A percentile compares a stretch with the other conserved stretches of the same genome.
Conservation (phyloP, 2,329 filamentous ascomycete genomes). For the Trematosphaeria pertusa region DNA sequence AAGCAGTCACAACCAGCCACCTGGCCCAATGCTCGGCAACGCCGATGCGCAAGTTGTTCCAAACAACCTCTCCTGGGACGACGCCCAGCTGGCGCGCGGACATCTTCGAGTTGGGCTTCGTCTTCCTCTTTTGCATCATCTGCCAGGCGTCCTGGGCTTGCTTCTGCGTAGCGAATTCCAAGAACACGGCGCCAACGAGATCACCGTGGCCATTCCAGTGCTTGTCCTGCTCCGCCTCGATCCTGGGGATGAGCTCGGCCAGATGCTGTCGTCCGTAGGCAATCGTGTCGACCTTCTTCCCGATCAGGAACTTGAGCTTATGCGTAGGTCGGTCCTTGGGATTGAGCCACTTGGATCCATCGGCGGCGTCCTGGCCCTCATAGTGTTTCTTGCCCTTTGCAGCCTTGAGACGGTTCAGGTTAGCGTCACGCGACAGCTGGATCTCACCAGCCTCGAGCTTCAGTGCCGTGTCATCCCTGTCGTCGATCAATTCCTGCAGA, state of each 20-base stretch:
- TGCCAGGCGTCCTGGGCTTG: slow-evolving; percentile 87
- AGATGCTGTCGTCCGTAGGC: slow-evolving; percentile 81
- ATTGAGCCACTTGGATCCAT: slow-evolving; percentile 52
- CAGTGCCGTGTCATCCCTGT: slow-evolving; percentile 51
- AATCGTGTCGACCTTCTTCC: slow-evolving; percentile 71
- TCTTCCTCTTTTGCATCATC: slow-evolving; percentile 55
- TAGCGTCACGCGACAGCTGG: slow-evolving; percentile 59
- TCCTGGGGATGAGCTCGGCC: slow-evolving; percentile 73
- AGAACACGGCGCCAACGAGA: slow-evolving; percentile 78
- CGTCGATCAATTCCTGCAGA: slow-evolving; percentile 52
- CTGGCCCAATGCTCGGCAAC: slow-evolving; percentile 38
- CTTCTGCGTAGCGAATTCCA: slow-evolving; percentile 83
- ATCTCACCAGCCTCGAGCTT: slow-evolving; percentile 55
- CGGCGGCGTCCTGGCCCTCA: slow-evolving; percentile 48
- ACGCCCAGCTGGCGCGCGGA: slow-evolving; percentile 53
- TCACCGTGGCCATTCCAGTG: slow-evolving; percentile 72
- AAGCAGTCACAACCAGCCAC: slow-evolving; percentile 44
- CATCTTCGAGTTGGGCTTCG: slow-evolving; percentile 44
- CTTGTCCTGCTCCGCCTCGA: slow-evolving; percentile 70
- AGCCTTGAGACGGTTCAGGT: slow-evolving; percentile 71
- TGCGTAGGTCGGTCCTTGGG: slow-evolving; percentile 51
- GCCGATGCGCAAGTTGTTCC: slow-evolving; percentile 53
- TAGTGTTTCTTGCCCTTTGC: slow-evolving; percentile 58
- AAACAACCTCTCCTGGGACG: slow-evolving; percentile 55
- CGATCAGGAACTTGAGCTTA: slow-evolving; percentile 50